Evolutionary conservation across 192 early-diverging fungal species (phyloP).

Genomic region (Coemansia sp.): DNA sequence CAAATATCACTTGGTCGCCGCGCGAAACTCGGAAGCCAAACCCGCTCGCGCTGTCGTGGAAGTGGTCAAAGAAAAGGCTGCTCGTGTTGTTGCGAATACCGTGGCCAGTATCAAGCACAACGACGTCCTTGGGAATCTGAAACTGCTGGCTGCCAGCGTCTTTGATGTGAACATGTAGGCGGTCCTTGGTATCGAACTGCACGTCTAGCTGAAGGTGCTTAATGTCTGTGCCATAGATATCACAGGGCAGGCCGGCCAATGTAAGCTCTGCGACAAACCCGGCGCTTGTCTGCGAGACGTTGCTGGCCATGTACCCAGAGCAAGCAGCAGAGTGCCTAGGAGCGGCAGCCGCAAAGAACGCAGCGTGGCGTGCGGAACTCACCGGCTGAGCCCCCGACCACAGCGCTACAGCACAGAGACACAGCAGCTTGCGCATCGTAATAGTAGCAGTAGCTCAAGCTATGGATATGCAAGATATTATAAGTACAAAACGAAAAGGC

Average conservation of each 20-base stretch:
- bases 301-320: constrained; percentile 17
- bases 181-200: constrained; percentile 52
- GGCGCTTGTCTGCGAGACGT: background rate
- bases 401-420: background rate
- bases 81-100: constrained; percentile 2
- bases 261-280: constrained; percentile 18
- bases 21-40: constrained; percentile 40
- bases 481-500: background rate
- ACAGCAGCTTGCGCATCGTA: background rate
- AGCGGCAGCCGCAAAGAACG: background rate
- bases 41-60: constrained; percentile 10
- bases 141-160: constrained; percentile 32
- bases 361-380: background rate
- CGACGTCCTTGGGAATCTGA: constrained; percentile 39
- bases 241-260: constrained; percentile 24
- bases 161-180: constrained; percentile 57
- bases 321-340: background rate
- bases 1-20: constrained; percentile 24
- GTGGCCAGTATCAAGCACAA: constrained; percentile 18
- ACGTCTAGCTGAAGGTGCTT: constrained; percentile 44
- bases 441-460: background rate
- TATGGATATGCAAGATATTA: background rate
- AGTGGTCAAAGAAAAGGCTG: constrained; percentile 12
- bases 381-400: background rate
- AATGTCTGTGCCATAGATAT: constrained; percentile 51